A percentile compares a stretch with the other conserved stretches of the same genome.
These are phyloP conservation scores for Mycena alexandri DNA, from an alignment of 768 basidiomycete genomes.

Conservation along the genomic window DNA sequence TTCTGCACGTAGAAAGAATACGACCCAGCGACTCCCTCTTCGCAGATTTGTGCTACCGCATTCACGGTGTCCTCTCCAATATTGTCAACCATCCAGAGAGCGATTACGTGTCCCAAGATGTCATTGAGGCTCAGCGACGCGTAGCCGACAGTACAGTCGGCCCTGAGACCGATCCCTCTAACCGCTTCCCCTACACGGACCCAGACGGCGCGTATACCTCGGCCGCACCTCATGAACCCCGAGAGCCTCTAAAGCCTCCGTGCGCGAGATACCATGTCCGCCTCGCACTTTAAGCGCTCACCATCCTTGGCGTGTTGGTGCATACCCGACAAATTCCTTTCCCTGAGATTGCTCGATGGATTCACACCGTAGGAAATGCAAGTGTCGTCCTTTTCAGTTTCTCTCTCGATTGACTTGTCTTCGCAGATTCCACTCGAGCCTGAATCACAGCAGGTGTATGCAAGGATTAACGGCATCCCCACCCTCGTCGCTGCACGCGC, in stretches of 20 bases:
- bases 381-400: not conserved
- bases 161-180: no score
- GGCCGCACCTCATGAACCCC: not conserved
- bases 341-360: constrained; percentile 21
- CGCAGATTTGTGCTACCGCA: constrained; percentile 8
- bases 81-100: not conserved
- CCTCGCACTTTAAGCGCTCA: constrained; percentile 22
- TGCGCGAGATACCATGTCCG: constrained; percentile 5
- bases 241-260: not conserved
- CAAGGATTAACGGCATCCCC: not conserved
- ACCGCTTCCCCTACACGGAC: not conserved
- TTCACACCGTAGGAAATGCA: constrained; percentile 19
- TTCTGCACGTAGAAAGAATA: not conserved
- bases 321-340: constrained; percentile 21
- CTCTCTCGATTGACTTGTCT: not conserved
- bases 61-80: constrained; percentile 16
- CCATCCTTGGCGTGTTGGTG: constrained; percentile 13
- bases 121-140: not conserved
- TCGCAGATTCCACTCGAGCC: constrained; percentile 7
- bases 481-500: not conserved
- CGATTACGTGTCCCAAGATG: not conserved
- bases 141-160: not conserved
- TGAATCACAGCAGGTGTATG: not conserved
- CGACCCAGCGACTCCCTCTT: constrained; percentile 1
- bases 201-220: not conserved